Base-by-base conservation (phyloP, 2,329 filamentous ascomycete species). In the Colletotrichum sp. region DNA sequence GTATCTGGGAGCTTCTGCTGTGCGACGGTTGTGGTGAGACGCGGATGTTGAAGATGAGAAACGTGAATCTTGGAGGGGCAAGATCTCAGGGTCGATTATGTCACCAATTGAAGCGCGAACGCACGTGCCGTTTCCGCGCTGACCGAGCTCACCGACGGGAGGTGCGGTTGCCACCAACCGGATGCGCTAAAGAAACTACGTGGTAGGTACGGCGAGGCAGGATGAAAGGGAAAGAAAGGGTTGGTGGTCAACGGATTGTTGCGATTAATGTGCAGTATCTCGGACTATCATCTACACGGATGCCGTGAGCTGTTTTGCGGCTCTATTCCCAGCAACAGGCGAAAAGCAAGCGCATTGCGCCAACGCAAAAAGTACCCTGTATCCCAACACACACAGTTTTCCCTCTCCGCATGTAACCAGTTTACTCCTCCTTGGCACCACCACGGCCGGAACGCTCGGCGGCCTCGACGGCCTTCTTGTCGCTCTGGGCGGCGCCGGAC, bases 401-500 rank as follows among this genome's bases (percentile, higher is more conserved):
- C 43, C 38, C 21, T 43, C 13, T 34, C 51, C 13, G 31, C 18
- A 31, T 31, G 21, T 11, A 29, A 67, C 18, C 31, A 29, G 27
- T 81, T 82, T 92, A 94, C 86, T 94, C 92, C 84, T 94, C 92
- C 90, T 94, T 94, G 80, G 87, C 91, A 80, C 92, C 92, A 72
- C 92, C 92, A 75, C 91, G 89, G 76, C 93, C 93, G 69, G 93
- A 89, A 82, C 93, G 94, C 89, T 96, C 94, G 68, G 92, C 93
- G 65, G 91, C 90, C 87, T 95, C 94, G 62, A 98, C 90, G 70
- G 94, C 92, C 87, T 96, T 95, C 90, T 96, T 95, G 85, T 99
- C 97, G 83, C 94, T 98, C 90, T 97, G 95, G 78, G 94, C 91
- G 78, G 93, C 90, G 34, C 90, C 90, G 77, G 90, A 90, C 85